Percentiles rank a stretch among this genome's conserved stretches.
These are phyloP conservation scores for Fusarium sp. DNA, from an alignment of 2,329 filamentous ascomycete genomes.

Conservation along the genomic window DNA sequence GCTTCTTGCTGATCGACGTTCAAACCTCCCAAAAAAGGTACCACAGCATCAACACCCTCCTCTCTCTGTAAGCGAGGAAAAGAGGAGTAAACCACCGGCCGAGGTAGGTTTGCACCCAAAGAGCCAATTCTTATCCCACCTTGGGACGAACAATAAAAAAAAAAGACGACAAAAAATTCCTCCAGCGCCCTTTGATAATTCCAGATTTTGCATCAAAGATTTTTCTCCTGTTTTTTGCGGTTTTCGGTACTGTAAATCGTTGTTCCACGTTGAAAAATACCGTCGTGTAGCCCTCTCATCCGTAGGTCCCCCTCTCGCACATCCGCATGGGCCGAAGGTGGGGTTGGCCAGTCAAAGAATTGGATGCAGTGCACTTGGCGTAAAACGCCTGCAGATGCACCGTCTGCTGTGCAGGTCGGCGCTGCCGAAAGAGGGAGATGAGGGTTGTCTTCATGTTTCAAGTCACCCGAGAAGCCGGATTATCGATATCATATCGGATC, in stretches of 20 bases:
- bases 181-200: constrained; percentile 32
- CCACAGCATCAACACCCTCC: constrained; percentile 15
- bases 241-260: constrained; percentile 29
- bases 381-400: constrained; percentile 19
- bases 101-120: constrained; percentile 42
- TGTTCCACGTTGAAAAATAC: constrained; percentile 19
- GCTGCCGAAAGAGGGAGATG: constrained; percentile 16
- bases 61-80: background rate
- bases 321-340: constrained; percentile 14
- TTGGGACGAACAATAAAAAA: constrained; percentile 14
- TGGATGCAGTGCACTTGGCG: constrained; percentile 8
- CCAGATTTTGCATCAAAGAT: constrained; percentile 21
- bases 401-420: constrained; percentile 8
- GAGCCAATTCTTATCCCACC: constrained; percentile 37
- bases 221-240: constrained; percentile 19
- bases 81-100: constrained; percentile 12
- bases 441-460: constrained; percentile 15
- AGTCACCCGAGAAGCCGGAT: constrained; percentile 25
- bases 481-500: constrained; percentile 25
- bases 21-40: constrained; percentile 23
- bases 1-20: constrained; percentile 10
- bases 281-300: constrained; percentile 19
- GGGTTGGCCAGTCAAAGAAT: constrained; percentile 29
- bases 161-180: constrained; percentile 12
- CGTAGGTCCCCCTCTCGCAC: constrained; percentile 4